Evolutionary conservation across 352 stramenopile species (phyloP).

Genomic region (Pythium apleroticum): DNA sequence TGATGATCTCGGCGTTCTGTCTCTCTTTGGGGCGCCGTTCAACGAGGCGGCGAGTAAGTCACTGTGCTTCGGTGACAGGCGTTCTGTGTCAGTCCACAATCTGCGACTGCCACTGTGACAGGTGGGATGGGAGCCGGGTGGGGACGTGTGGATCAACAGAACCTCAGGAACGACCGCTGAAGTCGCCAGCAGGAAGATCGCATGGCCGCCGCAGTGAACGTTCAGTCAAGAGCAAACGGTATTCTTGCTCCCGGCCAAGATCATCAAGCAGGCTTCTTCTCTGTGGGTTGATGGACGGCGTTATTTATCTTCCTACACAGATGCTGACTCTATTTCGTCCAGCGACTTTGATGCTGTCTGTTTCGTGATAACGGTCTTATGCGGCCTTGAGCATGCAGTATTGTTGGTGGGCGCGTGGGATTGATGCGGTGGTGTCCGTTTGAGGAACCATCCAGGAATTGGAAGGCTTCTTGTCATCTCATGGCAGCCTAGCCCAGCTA

Average conservation of each 20-base stretch:
- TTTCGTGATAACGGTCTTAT: conserved; percentile 6
- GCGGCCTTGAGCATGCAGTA: too few species aligned
- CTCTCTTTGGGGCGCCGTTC: neutral
- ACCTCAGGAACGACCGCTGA: neutral
- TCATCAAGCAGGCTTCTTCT: neutral
- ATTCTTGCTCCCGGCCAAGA: neutral
- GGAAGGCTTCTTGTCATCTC: conserved; percentile 4
- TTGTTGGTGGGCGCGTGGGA: neutral
- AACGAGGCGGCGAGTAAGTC: neutral
- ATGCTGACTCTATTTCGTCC: conserved; percentile 1
- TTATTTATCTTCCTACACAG: neutral
- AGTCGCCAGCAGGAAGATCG: conserved; percentile 1
- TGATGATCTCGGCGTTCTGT: neutral
- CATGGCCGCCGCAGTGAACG: neutral
- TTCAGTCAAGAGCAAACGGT: neutral
- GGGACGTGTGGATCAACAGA: neutral
- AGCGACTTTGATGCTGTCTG: neutral
- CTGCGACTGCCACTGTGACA: conserved; percentile 1
- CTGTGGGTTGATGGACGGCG: neutral
- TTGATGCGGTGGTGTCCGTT: conserved; percentile 4
- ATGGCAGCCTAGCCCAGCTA: neutral
- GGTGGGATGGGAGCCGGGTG: neutral
- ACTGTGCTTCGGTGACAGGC: conserved; percentile 1
- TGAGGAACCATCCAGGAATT: neutral
- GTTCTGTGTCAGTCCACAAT: neutral